Percentiles rank a stretch among this genome's conserved stretches.
phyloP scores from a whole-genome alignment of 1,139 yeast species.

The Taphrina betulina region DNA sequence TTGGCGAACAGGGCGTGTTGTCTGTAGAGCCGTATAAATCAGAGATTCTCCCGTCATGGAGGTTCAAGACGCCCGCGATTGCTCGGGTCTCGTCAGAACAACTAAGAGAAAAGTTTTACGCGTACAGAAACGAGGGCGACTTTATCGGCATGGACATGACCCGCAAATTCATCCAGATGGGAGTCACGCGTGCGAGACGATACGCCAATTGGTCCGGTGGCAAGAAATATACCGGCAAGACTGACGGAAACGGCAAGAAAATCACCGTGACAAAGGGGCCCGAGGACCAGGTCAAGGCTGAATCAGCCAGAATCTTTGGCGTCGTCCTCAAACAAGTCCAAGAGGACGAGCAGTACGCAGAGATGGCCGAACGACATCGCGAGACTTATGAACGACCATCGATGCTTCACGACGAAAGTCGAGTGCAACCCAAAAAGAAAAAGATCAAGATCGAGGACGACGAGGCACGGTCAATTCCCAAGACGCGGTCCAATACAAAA shows the following conservation, averaged over 20 bases:
- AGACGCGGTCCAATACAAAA: no score
- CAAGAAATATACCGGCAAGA: slow-evolving; percentile 23
- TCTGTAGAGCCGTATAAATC: slow-evolving; percentile 31
- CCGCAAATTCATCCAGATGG: slow-evolving; percentile 32
- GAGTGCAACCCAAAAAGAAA: neutral
- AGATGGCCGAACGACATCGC: slow-evolving; percentile 6
- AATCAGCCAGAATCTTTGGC: slow-evolving; percentile 27
- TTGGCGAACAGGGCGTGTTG: slow-evolving; percentile 30
- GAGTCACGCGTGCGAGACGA: slow-evolving; percentile 30
- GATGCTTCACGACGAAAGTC: slow-evolving; percentile 4
- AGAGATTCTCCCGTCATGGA: slow-evolving; percentile 28
- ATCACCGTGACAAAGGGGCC: slow-evolving; percentile 24
- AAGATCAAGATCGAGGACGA: neutral
- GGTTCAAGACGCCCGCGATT: slow-evolving; percentile 29
- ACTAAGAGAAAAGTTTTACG: slow-evolving; percentile 11
- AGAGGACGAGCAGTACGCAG: slow-evolving; percentile 1
- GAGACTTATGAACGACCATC: neutral
- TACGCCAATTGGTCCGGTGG: slow-evolving; percentile 32
- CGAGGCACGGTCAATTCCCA: no score
- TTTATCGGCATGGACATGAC: slow-evolving; percentile 32
- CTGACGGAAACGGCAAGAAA: slow-evolving; percentile 18
- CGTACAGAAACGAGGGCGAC: slow-evolving; percentile 11
- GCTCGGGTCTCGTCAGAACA: slow-evolving; percentile 1
- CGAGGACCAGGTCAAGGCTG: slow-evolving; percentile 26
- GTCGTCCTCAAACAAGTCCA: slow-evolving; percentile 13